Conservation (phyloP, 2,329 filamentous ascomycete species). For the Emmonsia crescens region DNA sequence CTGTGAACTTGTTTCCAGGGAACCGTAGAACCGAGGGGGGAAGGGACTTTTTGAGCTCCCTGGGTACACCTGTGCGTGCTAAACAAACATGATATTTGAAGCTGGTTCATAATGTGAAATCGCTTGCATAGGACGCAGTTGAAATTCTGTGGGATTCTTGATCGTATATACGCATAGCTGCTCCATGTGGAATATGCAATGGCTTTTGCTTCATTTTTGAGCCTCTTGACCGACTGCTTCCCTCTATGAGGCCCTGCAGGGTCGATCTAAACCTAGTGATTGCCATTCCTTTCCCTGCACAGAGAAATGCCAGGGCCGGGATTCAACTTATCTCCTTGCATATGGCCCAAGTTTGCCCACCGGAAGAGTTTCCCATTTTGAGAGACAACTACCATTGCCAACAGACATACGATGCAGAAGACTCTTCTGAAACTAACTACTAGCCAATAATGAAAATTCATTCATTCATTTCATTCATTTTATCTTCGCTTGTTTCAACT, state of each 20-base stretch:
- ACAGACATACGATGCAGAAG: too few relatives aligned
- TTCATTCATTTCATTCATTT: too few relatives aligned
- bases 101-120: not conserved
- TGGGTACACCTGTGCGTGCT: not conserved
- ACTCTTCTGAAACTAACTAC: not conserved
- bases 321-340: not conserved
- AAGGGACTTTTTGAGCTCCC: too few relatives aligned
- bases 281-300: not conserved
- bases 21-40: too few relatives aligned
- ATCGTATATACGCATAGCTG: not conserved
- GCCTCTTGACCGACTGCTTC: not conserved
- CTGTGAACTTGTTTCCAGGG: too few relatives aligned
- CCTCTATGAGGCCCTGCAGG: not conserved
- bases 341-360: not conserved
- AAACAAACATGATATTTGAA: not conserved
- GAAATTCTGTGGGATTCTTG: not conserved
- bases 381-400: not conserved
- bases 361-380: not conserved
- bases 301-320: not conserved
- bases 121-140: not conserved
- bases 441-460: too few relatives aligned
- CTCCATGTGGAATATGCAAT: not conserved
- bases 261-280: not conserved
- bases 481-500: too few relatives aligned
- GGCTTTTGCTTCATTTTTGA: not conserved